Conservation (phyloP, 1,284 basidiomycete species). For the Volvariella surrecta region DNA sequence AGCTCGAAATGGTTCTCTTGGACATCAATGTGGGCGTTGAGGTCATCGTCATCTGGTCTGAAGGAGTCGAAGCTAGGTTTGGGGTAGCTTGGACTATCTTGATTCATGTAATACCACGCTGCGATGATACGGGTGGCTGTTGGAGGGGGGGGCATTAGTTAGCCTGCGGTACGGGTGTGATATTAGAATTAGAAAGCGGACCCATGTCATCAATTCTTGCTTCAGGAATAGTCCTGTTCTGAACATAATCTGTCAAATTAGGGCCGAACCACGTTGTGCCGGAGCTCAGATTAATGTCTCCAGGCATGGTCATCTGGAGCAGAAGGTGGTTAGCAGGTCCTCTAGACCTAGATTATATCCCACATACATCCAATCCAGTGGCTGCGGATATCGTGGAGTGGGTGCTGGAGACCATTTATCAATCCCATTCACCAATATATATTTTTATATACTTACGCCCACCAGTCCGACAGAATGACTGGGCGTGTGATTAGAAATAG, state of each 20-base stretch:
- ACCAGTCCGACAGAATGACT: conserved; percentile 67
- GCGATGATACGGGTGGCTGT: conserved; percentile 11
- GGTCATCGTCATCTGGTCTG: conserved; percentile 36
- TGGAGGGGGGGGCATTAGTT: not conserved
- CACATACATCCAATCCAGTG: conserved; percentile 61
- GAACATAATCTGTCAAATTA: conserved; percentile 52
- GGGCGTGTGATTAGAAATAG: not conserved
- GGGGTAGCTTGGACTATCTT: conserved; percentile 56
- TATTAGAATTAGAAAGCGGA: not conserved
- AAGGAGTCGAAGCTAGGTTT: conserved; percentile 54
- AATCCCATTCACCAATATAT: not conserved
- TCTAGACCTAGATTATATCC: not conserved
- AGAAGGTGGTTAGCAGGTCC: not conserved
- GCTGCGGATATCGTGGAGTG: conserved; percentile 49
- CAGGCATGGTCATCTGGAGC: conserved; percentile 64
- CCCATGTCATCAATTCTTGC: conserved; percentile 58
- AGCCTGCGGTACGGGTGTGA: not conserved
- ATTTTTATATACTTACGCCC: conserved; percentile 28
- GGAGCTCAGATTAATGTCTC: conserved; percentile 49
- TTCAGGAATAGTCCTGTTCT: conserved; percentile 8
- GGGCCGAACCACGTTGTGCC: conserved; percentile 48
- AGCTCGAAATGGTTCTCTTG: conserved; percentile 66
- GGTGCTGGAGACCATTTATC: conserved; percentile 15
- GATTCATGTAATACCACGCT: conserved; percentile 17
- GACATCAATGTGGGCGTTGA: conserved; percentile 67